A percentile compares a stretch with the other conserved stretches of the same genome.
Conservation (phyloP, 2,329 filamentous ascomycete genomes). For the Diaporthe velutina region DNA sequence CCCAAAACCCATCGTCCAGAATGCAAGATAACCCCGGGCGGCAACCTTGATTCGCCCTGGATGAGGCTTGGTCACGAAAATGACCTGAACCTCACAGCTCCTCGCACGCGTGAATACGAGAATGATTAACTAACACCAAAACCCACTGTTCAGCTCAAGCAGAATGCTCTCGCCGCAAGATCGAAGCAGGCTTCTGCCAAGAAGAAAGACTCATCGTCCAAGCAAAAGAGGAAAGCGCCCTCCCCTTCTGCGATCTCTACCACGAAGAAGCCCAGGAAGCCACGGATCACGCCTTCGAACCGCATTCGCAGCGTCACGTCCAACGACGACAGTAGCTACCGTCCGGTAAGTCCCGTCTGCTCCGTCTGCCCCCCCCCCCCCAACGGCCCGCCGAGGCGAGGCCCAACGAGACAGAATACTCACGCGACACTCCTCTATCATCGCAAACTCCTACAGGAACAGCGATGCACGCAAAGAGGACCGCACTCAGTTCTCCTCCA, state of each 20-base stretch:
- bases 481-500: background rate
- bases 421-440: background rate
- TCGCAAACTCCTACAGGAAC: background rate
- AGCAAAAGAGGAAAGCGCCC: background rate
- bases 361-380: background rate
- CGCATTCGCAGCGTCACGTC: background rate
- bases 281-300: background rate
- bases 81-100: background rate
- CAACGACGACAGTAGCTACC: background rate
- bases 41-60: background rate
- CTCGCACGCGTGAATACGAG: background rate
- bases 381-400: background rate
- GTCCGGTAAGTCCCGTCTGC: background rate
- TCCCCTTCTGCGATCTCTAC: background rate
- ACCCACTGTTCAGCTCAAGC: background rate
- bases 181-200: background rate
- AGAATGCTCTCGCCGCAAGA: background rate
- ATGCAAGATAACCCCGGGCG: background rate
- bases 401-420: background rate
- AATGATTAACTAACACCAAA: background rate
- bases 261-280: constrained; percentile 1
- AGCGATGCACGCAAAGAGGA: background rate
- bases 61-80: background rate
- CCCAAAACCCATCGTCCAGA: background rate
- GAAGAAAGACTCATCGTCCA: background rate